Conservation (phyloP, 2,329 filamentous ascomycete species). For the Colletotrichum tamarilloi region DNA sequence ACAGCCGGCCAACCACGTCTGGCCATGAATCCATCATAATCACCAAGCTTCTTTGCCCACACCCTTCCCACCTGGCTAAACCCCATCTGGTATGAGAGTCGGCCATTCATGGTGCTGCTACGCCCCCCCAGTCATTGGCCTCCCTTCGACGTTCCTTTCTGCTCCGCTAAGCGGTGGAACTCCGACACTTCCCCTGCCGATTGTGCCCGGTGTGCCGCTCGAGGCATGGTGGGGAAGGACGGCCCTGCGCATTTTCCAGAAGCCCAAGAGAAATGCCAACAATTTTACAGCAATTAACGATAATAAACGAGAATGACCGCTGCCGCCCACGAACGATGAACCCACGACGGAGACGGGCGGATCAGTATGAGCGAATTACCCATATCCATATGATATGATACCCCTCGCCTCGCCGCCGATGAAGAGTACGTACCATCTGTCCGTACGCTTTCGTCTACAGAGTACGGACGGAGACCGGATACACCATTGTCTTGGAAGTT, state of each 20-base stretch:
- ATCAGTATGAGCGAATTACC: background rate
- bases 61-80: background rate
- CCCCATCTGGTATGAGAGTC: background rate
- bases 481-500: too few species aligned
- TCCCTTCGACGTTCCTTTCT: slow-evolving; percentile 18
- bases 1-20: slow-evolving; percentile 5
- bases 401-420: background rate
- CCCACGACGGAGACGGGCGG: background rate
- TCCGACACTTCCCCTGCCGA: slow-evolving; percentile 27
- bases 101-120: slow-evolving; percentile 10
- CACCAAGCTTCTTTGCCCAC: background rate
- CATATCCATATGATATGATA: background rate
- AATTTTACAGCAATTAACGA: background rate
- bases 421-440: background rate
- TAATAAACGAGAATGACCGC: background rate
- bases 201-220: slow-evolving; percentile 13
- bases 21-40: background rate
- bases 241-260: slow-evolving; percentile 34
- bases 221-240: slow-evolving; percentile 16
- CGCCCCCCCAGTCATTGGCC: background rate
- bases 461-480: too few species aligned
- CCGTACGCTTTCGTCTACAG: background rate
- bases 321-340: background rate
- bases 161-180: slow-evolving; percentile 28
- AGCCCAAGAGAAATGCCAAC: slow-evolving; percentile 11